Evolutionary conservation across 345 rosid species (phyloP).

Genomic region (Cardamine chenopodiifolia): DNA sequence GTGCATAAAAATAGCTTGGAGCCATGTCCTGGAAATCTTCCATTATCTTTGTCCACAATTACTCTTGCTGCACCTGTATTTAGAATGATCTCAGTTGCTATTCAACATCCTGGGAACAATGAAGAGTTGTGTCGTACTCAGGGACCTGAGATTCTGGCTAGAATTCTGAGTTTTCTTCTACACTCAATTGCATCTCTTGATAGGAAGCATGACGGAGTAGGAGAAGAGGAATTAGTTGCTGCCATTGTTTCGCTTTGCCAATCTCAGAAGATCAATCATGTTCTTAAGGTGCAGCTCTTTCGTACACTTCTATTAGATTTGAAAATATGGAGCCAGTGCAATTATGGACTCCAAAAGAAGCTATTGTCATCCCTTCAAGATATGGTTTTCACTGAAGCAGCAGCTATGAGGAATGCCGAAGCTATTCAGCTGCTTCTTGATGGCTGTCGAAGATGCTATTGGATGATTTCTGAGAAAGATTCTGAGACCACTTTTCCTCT

Average conservation of each 20-base stretch:
- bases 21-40: slow-evolving; percentile 63
- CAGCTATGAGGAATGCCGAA: slow-evolving; percentile 89
- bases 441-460: slow-evolving; percentile 98
- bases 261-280: slow-evolving; percentile 80
- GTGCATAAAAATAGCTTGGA: slow-evolving; percentile 77
- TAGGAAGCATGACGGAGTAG: slow-evolving; percentile 68
- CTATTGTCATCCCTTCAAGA: slow-evolving; percentile 93
- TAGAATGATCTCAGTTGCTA: slow-evolving; percentile 77
- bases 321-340: slow-evolving; percentile 94
- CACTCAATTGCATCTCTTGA: slow-evolving; percentile 73
- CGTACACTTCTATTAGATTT: slow-evolving; percentile 85
- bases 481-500: slow-evolving; percentile 66
- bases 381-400: slow-evolving; percentile 98
- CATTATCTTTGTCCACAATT: slow-evolving; percentile 64
- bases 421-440: slow-evolving; percentile 99
- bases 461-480: slow-evolving; percentile 85
- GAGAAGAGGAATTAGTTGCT: slow-evolving; percentile 96
- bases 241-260: slow-evolving; percentile 93
- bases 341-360: slow-evolving; percentile 96
- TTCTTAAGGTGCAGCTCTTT: slow-evolving; percentile 93
- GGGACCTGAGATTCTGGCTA: slow-evolving; percentile 92
- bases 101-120: slow-evolving; percentile 85
- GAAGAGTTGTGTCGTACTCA: slow-evolving; percentile 77
- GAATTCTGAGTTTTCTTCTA: slow-evolving; percentile 83
- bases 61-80: slow-evolving; percentile 90